phyloP scores from a whole-genome alignment of 1,284 basidiomycete genomes.

The Sanghuangporus weigelae region DNA sequence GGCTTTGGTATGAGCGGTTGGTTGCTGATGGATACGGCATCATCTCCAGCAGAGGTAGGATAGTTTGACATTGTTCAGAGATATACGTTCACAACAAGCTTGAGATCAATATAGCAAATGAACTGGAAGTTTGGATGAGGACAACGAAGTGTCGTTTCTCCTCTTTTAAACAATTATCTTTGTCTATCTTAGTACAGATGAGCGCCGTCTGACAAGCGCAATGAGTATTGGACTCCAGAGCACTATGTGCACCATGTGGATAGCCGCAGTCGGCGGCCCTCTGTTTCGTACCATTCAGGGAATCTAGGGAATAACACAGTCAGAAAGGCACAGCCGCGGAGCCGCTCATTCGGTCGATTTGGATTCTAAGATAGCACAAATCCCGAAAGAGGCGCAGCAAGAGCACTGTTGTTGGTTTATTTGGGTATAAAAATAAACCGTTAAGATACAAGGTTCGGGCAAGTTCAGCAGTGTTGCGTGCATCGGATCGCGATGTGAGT shows the following conservation, averaged over 20 bases:
- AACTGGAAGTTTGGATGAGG: neutral
- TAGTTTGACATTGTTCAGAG: constrained; percentile 5
- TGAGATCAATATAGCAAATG: neutral
- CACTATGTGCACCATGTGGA: neutral
- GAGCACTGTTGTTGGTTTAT: neutral
- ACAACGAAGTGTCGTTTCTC: neutral
- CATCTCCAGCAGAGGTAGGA: neutral
- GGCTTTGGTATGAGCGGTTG: constrained; percentile 16
- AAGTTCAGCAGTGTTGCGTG: too few relatives aligned
- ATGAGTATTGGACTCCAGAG: neutral
- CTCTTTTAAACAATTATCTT: neutral
- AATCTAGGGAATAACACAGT: neutral
- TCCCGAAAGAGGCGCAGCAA: neutral
- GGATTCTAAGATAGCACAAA: neutral
- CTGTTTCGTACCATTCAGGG: neutral
- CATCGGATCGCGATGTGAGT: too few relatives aligned
- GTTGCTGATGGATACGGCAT: constrained; percentile 14
- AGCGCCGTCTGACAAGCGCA: neutral
- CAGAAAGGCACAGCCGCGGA: neutral
- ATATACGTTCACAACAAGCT: neutral
- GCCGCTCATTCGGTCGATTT: neutral
- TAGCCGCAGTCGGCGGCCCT: neutral
- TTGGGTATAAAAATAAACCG: neutral
- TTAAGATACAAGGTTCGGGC: neutral
- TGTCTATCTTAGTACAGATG: neutral